Base-by-base conservation (phyloP, 768 basidiomycete species). In the Gyrodon lividus region DNA sequence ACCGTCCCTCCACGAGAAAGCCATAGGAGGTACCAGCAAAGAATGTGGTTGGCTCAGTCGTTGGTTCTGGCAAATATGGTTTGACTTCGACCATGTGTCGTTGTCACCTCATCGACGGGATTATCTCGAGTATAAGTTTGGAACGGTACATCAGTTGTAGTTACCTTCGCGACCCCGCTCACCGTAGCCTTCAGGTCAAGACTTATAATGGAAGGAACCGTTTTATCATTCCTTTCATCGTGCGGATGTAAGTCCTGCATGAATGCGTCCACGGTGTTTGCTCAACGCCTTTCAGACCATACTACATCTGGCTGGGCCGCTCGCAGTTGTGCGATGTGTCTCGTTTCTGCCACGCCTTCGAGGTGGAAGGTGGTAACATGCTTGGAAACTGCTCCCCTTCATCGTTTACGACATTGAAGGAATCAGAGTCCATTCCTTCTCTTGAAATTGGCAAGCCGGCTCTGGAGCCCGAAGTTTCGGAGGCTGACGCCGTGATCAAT, bases 41-140 rank as follows among this genome's bases (percentile, higher is more conserved):
- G 74, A 79, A 65, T 76, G 82, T 67, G 72, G 79, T 0, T 89
- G 83, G 83, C 70, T 83, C 43, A 76, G 77, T n/a, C 75, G 86
- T 4, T 82, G 83, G 81, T 89, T 89, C 72, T 89, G 87, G 87
- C 82, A 85, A 57, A 83, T 84, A 38, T 88, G 83, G 83, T 81
- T 79, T 56, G 77, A 79, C 54, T 79, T 80, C 53, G 79, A 79
- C 56, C 75, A 77, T 58, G 76, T 83, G 31, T 79, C 75, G 14
- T 66, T 81, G 8, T 76, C 77, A 20, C 80, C 82, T 7, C 78
- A 80, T 23, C 70, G 86, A 30, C 75, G 86, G 17, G 81, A 84
- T 46, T 90, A 89, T 65, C 75, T 90, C 30, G 88, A 91, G 65
- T 87, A 89, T 67, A 81, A 80, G 51, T 89, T 89, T 68, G 86